Conservation (phyloP, 2,329 filamentous ascomycete genomes). For the Trichoderma citrinoviride region DNA sequence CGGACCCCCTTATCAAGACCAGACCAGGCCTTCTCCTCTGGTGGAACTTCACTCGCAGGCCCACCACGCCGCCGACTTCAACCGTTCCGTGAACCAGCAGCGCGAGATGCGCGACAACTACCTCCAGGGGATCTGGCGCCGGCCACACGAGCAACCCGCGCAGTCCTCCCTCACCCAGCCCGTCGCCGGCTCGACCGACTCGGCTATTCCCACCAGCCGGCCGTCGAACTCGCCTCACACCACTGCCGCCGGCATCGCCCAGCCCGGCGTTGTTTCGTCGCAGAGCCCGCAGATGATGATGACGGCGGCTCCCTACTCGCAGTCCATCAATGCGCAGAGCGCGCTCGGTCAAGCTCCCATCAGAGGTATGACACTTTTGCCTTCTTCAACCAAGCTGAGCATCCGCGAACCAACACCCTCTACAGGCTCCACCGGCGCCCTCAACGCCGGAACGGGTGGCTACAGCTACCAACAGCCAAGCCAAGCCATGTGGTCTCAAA, state of each 20-base stretch:
- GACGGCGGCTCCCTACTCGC: slow-evolving; percentile 64
- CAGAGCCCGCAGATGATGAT: slow-evolving; percentile 67
- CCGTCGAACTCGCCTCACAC: slow-evolving; percentile 59
- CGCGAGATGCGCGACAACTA: slow-evolving; percentile 77
- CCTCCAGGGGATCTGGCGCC: slow-evolving; percentile 76
- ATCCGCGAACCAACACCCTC: slow-evolving; percentile 60
- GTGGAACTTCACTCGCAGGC: slow-evolving; percentile 83
- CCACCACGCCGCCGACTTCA: slow-evolving; percentile 85
- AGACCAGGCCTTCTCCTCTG: slow-evolving; percentile 71
- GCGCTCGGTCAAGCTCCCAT: slow-evolving; percentile 70
- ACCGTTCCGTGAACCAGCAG: slow-evolving; percentile 77
- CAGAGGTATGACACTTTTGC: slow-evolving; percentile 59
- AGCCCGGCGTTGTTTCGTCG: slow-evolving; percentile 57
- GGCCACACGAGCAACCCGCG: slow-evolving; percentile 73
- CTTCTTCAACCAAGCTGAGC: slow-evolving; percentile 54
- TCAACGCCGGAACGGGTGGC: slow-evolving; percentile 52
- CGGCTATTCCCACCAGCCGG: slow-evolving; percentile 49
- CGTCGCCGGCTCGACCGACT: slow-evolving; percentile 41
- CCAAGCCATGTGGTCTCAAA: slow-evolving; percentile 64
- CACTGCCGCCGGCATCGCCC: slow-evolving; percentile 52
- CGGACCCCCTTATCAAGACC: slow-evolving; percentile 83
- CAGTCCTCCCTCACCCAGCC: slow-evolving; percentile 45
- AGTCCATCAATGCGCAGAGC: slow-evolving; percentile 67
- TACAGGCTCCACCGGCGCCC: slow-evolving; percentile 51
- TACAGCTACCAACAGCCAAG: slow-evolving; percentile 65